Conservation (phyloP, 2,329 filamentous ascomycete species). For the Claviceps humidiphila region DNA sequence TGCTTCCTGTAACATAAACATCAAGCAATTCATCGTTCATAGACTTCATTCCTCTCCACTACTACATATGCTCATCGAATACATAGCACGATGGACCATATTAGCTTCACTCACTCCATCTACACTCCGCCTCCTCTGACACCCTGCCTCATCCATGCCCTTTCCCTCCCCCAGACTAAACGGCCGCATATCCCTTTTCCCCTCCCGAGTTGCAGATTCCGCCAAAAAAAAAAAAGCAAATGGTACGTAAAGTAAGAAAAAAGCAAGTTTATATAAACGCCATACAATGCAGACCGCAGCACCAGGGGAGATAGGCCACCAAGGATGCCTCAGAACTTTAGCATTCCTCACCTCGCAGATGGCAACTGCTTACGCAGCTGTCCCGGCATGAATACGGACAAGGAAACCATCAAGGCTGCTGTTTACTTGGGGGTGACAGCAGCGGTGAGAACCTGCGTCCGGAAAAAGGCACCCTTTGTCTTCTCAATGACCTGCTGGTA, state of each 20-base stretch:
- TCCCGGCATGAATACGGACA: background rate
- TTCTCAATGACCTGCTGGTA: conserved; percentile 99
- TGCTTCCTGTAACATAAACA: background rate
- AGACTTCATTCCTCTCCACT: background rate
- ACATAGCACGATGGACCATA: too few relatives aligned
- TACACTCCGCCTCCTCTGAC: too few relatives aligned
- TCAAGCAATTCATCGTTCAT: background rate
- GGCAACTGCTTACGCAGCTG: background rate
- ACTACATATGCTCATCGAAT: too few relatives aligned
- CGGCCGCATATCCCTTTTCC: too few relatives aligned
- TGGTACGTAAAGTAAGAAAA: background rate
- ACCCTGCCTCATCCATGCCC: too few relatives aligned
- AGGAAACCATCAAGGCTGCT: background rate
- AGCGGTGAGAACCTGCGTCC: conserved; percentile 84
- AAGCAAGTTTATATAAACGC: conserved; percentile 15
- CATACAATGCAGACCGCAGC: conserved; percentile 28
- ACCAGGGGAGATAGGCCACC: conserved; percentile 9
- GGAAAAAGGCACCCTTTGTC: conserved; percentile 97
- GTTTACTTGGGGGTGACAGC: conserved; percentile 39
- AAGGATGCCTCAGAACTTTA: too few relatives aligned
- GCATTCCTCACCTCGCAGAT: background rate
- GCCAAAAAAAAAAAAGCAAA: background rate
- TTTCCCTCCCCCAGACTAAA: too few relatives aligned
- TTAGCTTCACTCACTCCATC: too few relatives aligned
- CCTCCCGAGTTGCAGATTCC: too few relatives aligned